Evolutionary conservation across 108 stramenopile species (phyloP).

Genomic region (Schizochytrium sp.): DNA sequence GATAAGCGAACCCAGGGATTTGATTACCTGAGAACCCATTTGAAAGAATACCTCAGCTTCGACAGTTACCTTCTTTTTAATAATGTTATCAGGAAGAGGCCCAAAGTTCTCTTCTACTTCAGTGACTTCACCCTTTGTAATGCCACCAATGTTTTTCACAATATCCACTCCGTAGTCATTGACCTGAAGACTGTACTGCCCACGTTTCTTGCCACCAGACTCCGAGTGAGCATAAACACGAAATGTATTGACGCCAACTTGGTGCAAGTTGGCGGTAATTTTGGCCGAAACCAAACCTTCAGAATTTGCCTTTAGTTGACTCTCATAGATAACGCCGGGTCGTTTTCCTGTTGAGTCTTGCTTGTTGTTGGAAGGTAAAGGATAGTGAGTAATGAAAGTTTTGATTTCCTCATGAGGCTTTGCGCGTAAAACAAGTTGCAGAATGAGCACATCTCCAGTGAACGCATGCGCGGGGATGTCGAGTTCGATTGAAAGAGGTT

Average conservation of each 20-base stretch:
- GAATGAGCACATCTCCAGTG: background rate
- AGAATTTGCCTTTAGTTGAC: no score
- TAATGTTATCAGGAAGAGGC: background rate
- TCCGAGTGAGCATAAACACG: no score
- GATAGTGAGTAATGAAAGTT: background rate
- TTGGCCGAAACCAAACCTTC: no score
- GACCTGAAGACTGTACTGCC: no score
- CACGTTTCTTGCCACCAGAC: no score
- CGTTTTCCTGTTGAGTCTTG: background rate
- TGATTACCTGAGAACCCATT: background rate
- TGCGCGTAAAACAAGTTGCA: background rate
- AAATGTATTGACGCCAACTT: no score
- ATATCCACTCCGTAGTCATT: no score
- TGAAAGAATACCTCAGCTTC: background rate
- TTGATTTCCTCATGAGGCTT: background rate
- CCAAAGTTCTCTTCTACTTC: background rate
- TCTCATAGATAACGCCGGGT: background rate
- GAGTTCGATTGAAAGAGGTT: background rate
- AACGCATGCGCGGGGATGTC: background rate
- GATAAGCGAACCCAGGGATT: background rate
- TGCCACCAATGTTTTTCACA: no score
- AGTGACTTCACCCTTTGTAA: background rate
- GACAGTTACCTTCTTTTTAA: background rate
- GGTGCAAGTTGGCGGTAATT: no score
- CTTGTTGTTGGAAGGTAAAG: background rate